These are phyloP conservation scores for Capsicum baccatum DNA, from an alignment of 257 asterid species.

Conservation along the genomic window DNA sequence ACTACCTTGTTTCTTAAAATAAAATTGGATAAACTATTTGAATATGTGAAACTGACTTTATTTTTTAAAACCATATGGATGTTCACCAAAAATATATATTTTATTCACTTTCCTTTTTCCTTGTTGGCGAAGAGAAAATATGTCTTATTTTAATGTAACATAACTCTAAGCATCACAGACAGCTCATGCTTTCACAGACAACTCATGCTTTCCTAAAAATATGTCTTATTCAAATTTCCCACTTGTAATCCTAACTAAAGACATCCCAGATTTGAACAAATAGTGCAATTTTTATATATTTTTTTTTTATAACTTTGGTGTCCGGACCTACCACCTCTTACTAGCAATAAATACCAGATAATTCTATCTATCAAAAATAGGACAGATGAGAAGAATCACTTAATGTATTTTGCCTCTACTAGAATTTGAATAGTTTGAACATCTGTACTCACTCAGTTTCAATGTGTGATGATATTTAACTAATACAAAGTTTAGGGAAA, in stretches of 20 bases:
- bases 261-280: background rate
- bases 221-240: background rate
- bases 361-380: too few relatives aligned
- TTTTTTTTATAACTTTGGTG: background rate
- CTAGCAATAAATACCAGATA: too few relatives aligned
- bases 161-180: conserved; percentile 5
- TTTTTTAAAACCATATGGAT: background rate
- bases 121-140: background rate
- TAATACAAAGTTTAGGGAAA: background rate
- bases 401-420: too few relatives aligned
- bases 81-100: background rate
- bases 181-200: conserved; percentile 21
- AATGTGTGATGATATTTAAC: background rate
- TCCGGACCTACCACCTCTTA: too few relatives aligned
- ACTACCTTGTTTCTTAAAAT: background rate
- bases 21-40: background rate
- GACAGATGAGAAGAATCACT: too few relatives aligned
- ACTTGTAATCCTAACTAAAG: conserved; percentile 1
- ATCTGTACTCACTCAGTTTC: background rate
- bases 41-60: background rate
- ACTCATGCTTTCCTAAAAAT: conserved; percentile 9
- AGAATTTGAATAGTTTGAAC: background rate
- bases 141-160: background rate
- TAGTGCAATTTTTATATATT: background rate
- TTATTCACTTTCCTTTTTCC: conserved; percentile 1